Evolutionary conservation across 176 grass and related monocot species (phyloP), one percentile per base, ranked within the genome.

Genomic region (Raddia distichophylla): DNA sequence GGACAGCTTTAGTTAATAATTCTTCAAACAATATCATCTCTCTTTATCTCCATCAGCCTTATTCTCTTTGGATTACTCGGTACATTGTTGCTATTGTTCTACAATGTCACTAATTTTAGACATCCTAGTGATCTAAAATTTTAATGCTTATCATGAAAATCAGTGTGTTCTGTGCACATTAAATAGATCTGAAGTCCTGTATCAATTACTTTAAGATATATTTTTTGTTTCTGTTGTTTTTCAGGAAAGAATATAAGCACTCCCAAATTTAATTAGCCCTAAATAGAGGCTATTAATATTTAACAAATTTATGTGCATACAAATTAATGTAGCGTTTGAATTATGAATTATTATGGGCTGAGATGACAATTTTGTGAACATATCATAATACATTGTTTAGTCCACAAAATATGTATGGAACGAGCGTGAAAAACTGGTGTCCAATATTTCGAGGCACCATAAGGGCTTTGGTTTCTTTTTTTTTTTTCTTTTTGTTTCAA

Each of bases 61-160:
- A 5, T 52, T 78, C 34, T 76, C 32, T 11, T 34, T 34, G 44
- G 14, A 56, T 64, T 56, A 8, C 60, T 55, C 18, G 14, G 11
- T 22, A 19, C 22, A 2, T 35, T 27, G 53, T 19, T 56, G 6
- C 3, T 67, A 5, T 43, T 67, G 17, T 67, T 12, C 22, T 49
- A 79, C 3, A 69, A 69, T 67, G n/a, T 43, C 48, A 79, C 3
- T 80, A 69, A 18, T 10, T 57, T 18, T 55, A n/a, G 27, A n/a
- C 37, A 57, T 45, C 50, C 16, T 55, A 44, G 43, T 45, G 17
- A 44, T 35, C 34, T 55, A 22, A 17, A 59, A 2, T 20, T 18
- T 59, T 59, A 18, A 19, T 8, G 2, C 67, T 70, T 16, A 62
- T 56, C 67, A 69, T 60, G 12, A 56, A 19, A 45, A 22, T 48